Evolutionary conservation across 2,329 filamentous ascomycete genomes (phyloP), one percentile per base, ranked within the genome.

Genomic region (Lecanosticta acicola): DNA sequence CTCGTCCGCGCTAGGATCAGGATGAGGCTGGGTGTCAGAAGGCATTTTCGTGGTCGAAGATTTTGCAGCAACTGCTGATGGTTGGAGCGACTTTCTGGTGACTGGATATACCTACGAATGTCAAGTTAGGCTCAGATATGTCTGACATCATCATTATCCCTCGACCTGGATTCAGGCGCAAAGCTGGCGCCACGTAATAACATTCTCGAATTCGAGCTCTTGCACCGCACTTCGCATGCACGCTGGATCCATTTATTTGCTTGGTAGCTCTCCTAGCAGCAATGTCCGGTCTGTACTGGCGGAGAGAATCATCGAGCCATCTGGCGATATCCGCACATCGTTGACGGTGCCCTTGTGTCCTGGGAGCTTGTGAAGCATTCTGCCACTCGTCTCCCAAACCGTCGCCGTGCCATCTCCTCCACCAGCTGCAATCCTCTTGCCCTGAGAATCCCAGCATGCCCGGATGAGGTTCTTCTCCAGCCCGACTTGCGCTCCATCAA

Each of bases 281-380:
- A 67, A 50, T 4, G 55, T 63, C 26, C 60, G 56, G 51, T 67
- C 64, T 32, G 63, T 66, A 32, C 63, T 66, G 26, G 60, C 63
- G 36, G 58, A 58, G 21, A 65, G 45, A 3, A 66, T 78, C 51
- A 96, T 85, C 16, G 89, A 88, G 59, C 96, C 89, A 50, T 84
- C 80, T 3, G 91, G 89, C 39, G 87, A 84, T 64, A 98, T 94
- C 57, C 94, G 85, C 44, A 91, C 91, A 65, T 91, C 89, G 65
- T 97, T 98, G 41, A 97, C 93, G 0, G 87, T 87, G 26, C 91
- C 93, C 69, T 89, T 93, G 66, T 98, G 93, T 1, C 93, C 93
- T 1, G 93, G 93, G 42, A 98, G 75, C 70, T 97, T 97, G 70
- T 96, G 94, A 53, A 94, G 68, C 58, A 98, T 74, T 71, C 94